Base-by-base conservation (phyloP, 73 alveolate genomes). In the Diophrys sp. region DNA sequence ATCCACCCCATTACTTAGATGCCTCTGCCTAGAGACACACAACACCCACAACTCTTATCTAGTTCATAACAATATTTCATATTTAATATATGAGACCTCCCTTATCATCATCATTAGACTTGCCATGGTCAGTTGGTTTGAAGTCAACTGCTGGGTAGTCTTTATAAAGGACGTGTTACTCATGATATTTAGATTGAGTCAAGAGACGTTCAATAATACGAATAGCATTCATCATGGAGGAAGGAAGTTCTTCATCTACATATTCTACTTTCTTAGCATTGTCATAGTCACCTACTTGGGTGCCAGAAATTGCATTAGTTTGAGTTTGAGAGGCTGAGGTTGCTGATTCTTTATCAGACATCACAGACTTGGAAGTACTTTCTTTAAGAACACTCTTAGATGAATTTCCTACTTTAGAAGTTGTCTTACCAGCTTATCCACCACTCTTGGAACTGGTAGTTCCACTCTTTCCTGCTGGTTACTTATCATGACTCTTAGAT, bases 71-170 rank as follows among this genome's bases (percentile, higher is more conserved):
- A n/a, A n/a, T n/a, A n/a, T n/a, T n/a, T n/a, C n/a, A n/a, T n/a
- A n/a, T n/a, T n/a, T n/a, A n/a, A n/a, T n/a, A n/a, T n/a, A n/a
- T n/a, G n/a, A n/a, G n/a, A n/a, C 79, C 79, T 77, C 93, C 72
- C 83, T 74, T 32, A 32, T 78, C 54, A 1, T 75, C 80, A 26
- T 62, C 81, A 14, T 76, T 84, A 28, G 75, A 88, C 67, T 92
- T 91, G 31, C 84, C 87, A 25, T 89, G 77, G 33, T 75, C 82
- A 75, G 75, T 78, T 56, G 87, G 90, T 31, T 93, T 90, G 70
- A 95, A 83, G 56, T 89, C 82, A 33, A 95, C 98, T n/a, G 84
- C 92, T 28, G 99, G 99, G 75, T 96, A 96, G 75, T 96, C 96
- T 81, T 97, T 91, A 83, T 96, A 96, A 25, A 94, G 90, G 68